These are phyloP conservation scores for Brettanomyces anomalus DNA, from an alignment of 805 yeast species.

Conservation along the genomic window DNA sequence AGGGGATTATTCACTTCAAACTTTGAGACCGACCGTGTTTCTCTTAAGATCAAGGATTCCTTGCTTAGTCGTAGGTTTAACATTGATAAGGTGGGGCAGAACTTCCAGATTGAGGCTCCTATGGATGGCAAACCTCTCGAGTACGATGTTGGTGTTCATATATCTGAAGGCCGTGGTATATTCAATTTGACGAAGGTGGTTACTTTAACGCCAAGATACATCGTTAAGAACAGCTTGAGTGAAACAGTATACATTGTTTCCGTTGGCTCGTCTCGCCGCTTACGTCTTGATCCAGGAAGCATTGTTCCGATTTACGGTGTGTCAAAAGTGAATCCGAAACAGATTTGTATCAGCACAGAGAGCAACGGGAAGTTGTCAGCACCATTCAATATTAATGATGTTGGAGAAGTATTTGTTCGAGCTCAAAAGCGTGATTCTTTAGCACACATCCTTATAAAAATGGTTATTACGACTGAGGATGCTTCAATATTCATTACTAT, in stretches of 20 bases:
- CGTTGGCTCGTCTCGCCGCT: constrained; percentile 49
- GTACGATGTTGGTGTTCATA: constrained; percentile 64
- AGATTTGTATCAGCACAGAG: constrained; percentile 41
- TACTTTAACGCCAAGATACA: constrained; percentile 73
- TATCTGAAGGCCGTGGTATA: constrained; percentile 79
- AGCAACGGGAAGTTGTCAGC: constrained; percentile 73
- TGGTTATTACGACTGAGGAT: constrained; percentile 68
- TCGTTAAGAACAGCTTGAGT: constrained; percentile 54
- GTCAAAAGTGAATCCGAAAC: constrained; percentile 48
- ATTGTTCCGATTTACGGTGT: constrained; percentile 56
- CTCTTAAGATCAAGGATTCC: constrained; percentile 58
- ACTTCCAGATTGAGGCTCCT: constrained; percentile 42
- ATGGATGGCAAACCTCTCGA: constrained; percentile 46
- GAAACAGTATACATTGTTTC: constrained; percentile 55
- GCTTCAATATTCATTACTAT: constrained; percentile 75
- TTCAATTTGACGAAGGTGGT: constrained; percentile 71
- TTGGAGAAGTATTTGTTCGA: constrained; percentile 75
- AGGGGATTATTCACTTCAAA: constrained; percentile 19
- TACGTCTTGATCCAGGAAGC: constrained; percentile 37
- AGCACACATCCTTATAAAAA: constrained; percentile 62
- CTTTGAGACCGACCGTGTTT: constrained; percentile 52
- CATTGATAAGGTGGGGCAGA: constrained; percentile 86
- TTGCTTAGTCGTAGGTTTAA: constrained; percentile 66
- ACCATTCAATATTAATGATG: constrained; percentile 74
- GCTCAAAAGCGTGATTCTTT: constrained; percentile 46